phyloP scores from a whole-genome alignment of 176 grass and related monocot species.

The Phragmites australis region DNA sequence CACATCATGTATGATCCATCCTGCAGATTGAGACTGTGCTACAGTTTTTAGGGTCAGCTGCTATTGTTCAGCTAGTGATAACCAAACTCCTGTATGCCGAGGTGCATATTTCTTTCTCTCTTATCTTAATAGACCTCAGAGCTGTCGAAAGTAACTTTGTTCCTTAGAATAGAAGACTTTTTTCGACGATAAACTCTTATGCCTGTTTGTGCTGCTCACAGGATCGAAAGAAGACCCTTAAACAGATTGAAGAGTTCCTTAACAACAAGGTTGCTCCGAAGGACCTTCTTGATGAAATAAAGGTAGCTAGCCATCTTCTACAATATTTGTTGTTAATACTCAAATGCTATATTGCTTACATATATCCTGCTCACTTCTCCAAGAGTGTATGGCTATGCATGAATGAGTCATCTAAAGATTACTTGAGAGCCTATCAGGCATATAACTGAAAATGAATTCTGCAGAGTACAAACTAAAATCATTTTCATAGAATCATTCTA shows the following conservation, averaged over 20 bases:
- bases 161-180: not conserved
- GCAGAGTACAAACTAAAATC: not conserved
- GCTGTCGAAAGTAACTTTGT: not conserved
- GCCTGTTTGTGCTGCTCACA: slow-evolving; percentile 36
- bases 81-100: slow-evolving; percentile 79
- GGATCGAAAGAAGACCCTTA: slow-evolving; percentile 79
- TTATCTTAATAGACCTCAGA: slow-evolving; percentile 17
- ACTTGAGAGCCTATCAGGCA: not conserved
- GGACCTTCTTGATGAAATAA: slow-evolving; percentile 98
- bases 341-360: not conserved
- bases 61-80: slow-evolving; percentile 68
- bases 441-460: not conserved
- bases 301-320: slow-evolving; percentile 49
- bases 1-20: slow-evolving; percentile 8
- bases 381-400: slow-evolving; percentile 1
- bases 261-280: slow-evolving; percentile 94
- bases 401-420: not conserved
- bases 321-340: slow-evolving; percentile 4
- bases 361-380: slow-evolving; percentile 3
- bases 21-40: slow-evolving; percentile 92
- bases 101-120: slow-evolving; percentile 45
- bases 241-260: slow-evolving; percentile 81
- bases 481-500: not conserved
- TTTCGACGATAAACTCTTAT: not conserved
- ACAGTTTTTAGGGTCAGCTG: slow-evolving; percentile 92